Base-by-base conservation (phyloP, 768 basidiomycete genomes). In the Mycena indigotica region DNA sequence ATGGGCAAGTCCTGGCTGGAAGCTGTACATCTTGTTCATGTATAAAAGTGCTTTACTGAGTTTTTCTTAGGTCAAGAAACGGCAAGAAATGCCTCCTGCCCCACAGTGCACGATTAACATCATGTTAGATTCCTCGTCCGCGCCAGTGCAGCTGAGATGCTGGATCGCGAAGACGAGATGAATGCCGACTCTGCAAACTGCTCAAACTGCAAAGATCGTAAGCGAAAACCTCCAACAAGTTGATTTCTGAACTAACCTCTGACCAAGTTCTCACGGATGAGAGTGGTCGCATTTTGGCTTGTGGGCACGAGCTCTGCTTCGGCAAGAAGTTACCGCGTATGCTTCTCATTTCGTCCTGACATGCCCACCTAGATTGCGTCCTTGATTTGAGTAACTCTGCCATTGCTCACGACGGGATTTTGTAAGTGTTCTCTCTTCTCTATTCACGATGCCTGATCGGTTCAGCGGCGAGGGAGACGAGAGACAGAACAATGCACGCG, bases 161-260 rank as follows among this genome's bases (percentile, higher is more conserved):
- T 79, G 3, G 79, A 80, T 30, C 80, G 80, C 51, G 74, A 77
- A 0, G 82, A 82, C 40, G 80, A 80, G 35, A 66, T 65, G 12
- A 80, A 81, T 28, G 78, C 73, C 12, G 66, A 70, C 2, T 80
- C 77, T 19, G 65, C 73, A 1, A 73, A 71, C 39, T 93, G 91
- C 63, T 80, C 86, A 0, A 80, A 86, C 32, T 93, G 91, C 67
- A 73, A 80, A 52, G 90, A 92, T 50, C 69, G 85, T 86, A 65
- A 41, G 78, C 64, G 8, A 21, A 23, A 48, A 6, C 23, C 28
- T 26, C 26, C 56, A 53, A n/a, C n/a, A n/a, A n/a, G n/a, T n/a
- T 16, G 10, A 28, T 28, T 19, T 51, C 15, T 23, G 24, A 25
- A 15, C 28, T 30, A 48, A 3, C 28, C 10, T 30, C 26, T 21